Conservation (phyloP, 306 rosid genomes). For the Vigna mungo region DNA sequence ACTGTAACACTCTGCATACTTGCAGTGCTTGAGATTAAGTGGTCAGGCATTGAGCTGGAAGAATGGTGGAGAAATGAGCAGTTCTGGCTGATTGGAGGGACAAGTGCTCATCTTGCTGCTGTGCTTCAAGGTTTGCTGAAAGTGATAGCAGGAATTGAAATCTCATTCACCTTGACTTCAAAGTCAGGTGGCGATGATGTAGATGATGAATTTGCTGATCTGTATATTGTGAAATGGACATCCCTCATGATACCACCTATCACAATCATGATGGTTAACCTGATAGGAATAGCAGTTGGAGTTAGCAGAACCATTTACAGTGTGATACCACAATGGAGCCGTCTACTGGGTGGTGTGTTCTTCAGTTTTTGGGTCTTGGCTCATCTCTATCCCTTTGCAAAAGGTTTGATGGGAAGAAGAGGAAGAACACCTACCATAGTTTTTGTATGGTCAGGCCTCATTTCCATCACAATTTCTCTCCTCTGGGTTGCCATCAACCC, state of each 20-base stretch:
- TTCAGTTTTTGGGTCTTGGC: slow-evolving; percentile 95
- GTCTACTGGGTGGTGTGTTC: slow-evolving; percentile 84
- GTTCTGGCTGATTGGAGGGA: slow-evolving; percentile 95
- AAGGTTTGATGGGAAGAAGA: slow-evolving; percentile 93
- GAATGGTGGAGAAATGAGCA: slow-evolving; percentile 99
- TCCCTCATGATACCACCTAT: slow-evolving; percentile 89
- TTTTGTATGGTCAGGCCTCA: slow-evolving; percentile 94
- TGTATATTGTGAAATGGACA: slow-evolving; percentile 80
- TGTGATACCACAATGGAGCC: slow-evolving; percentile 88
- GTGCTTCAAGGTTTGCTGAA: slow-evolving; percentile 88
- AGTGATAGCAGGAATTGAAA: slow-evolving; percentile 89
- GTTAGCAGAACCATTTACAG: slow-evolving; percentile 89
- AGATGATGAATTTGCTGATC: slow-evolving; percentile 86
- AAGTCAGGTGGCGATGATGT: slow-evolving; percentile 86
- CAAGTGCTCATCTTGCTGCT: slow-evolving; percentile 97
- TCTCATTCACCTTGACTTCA: slow-evolving; percentile 90
- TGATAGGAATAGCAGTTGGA: slow-evolving; percentile 86
- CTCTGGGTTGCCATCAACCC: slow-evolving; percentile 94
- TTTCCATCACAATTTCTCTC: slow-evolving; percentile 88
- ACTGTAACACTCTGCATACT: slow-evolving; percentile 81
- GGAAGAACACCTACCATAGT: slow-evolving; percentile 98
- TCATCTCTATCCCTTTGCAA: slow-evolving; percentile 91
- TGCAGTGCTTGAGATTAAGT: slow-evolving; percentile 87
- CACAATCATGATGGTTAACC: slow-evolving; percentile 83
- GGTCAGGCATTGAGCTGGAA: slow-evolving; percentile 92